Percentiles rank a stretch among this genome's conserved stretches.
Evolutionary conservation across 1,139 yeast genomes (phyloP).

Genomic region (Kurtzmaniella quercitrusa): DNA sequence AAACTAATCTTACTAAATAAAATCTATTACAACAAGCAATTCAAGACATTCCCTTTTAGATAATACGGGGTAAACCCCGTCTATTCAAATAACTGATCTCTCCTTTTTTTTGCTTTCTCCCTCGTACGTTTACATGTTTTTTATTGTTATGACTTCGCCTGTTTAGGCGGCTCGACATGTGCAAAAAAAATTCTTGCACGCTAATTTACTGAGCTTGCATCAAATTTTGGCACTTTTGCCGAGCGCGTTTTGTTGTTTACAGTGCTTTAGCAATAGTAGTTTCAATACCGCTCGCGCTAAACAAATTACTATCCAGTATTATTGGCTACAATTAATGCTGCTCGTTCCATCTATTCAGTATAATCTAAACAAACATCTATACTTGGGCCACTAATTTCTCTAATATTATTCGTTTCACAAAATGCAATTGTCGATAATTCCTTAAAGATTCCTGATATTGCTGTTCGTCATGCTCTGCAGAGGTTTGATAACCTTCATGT

Average conservation of each 20-base stretch:
- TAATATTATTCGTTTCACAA: background rate
- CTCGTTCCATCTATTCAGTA: background rate
- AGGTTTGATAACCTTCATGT: background rate
- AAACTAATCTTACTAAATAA: no score
- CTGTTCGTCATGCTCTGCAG: background rate
- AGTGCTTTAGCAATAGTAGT: background rate
- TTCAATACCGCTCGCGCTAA: background rate
- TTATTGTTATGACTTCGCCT: background rate
- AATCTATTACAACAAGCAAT: no score
- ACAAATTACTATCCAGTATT: background rate
- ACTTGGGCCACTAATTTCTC: background rate
- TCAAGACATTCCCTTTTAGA: no score
- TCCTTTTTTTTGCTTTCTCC: no score
- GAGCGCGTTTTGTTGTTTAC: background rate
- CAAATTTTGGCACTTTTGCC: background rate
- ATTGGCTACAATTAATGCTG: background rate
- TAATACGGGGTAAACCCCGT: no score
- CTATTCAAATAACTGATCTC: no score
- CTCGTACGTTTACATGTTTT: background rate
- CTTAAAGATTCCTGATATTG: background rate
- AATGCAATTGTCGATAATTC: slow-evolving; percentile 1
- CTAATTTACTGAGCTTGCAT: background rate
- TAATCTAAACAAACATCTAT: background rate
- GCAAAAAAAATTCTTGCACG: background rate
- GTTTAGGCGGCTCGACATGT: background rate